Conservation (phyloP, 2,329 filamentous ascomycete species). For the Penicillium sp. region DNA sequence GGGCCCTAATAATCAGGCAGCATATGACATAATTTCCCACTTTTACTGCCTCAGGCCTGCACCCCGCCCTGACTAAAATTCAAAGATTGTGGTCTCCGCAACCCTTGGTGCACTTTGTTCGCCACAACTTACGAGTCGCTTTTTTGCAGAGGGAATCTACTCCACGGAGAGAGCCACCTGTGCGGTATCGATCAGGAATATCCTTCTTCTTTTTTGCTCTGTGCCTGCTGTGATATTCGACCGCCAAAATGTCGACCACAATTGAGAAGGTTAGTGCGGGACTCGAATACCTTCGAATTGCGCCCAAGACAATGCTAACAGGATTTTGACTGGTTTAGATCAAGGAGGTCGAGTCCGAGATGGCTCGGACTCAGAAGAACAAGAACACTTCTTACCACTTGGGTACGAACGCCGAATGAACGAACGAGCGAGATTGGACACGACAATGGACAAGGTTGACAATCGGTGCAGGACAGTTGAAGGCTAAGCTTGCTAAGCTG, state of each 20-base stretch:
- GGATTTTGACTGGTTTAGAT: constrained; percentile 60
- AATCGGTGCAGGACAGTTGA: constrained; percentile 68
- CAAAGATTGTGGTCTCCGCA: constrained; percentile 28
- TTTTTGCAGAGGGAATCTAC: neutral
- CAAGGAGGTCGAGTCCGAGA: constrained; percentile 96
- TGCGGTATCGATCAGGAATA: neutral
- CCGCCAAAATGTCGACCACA: constrained; percentile 83
- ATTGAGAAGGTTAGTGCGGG: constrained; percentile 86
- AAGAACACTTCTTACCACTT: constrained; percentile 93
- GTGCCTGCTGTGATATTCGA: constrained; percentile 13
- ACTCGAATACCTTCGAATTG: neutral
- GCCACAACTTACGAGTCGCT: constrained; percentile 4
- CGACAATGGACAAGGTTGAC: constrained; percentile 14
- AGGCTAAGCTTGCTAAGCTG: constrained; percentile 96
- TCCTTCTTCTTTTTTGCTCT: constrained; percentile 2
- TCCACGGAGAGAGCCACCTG: neutral
- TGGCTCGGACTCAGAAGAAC: constrained; percentile 97
- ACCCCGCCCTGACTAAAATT: constrained; percentile 34
- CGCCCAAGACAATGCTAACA: constrained; percentile 29
- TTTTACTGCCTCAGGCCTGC: constrained; percentile 23
- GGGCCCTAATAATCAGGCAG: constrained; percentile 1
- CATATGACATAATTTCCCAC: constrained; percentile 21
- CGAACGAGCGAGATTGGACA: neutral
- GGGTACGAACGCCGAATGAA: constrained; percentile 49
- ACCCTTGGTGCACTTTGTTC: constrained; percentile 17